phyloP scores from a whole-genome alignment of 805 yeast genomes.

The Cyberlindnera nakhonratchasimensis region DNA sequence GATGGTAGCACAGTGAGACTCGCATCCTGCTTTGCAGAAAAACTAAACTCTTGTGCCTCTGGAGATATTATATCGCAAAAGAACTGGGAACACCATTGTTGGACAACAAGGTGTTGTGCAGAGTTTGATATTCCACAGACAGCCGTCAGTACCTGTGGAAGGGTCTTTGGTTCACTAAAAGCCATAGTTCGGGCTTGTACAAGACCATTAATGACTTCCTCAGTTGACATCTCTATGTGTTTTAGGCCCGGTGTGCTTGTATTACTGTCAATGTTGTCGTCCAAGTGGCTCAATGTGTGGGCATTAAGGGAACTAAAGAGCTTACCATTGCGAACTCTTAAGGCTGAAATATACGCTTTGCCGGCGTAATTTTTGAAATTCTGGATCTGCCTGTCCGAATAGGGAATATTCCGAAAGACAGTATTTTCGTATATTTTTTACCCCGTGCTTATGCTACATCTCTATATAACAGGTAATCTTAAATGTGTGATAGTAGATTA shows the following conservation, averaged over 20 bases:
- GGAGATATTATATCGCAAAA: conserved; percentile 21
- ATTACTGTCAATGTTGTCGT: too few species aligned
- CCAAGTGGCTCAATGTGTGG: too few species aligned
- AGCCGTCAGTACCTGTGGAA: conserved; percentile 17
- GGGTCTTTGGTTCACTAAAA: conserved; percentile 14
- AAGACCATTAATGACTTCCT: conserved; percentile 11
- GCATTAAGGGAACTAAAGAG: too few species aligned
- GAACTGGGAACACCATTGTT: conserved; percentile 28
- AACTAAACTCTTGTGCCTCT: conserved; percentile 10
- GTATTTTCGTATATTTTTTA: neutral
- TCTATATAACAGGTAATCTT: too few species aligned
- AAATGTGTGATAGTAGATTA: too few species aligned
- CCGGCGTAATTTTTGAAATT: too few species aligned
- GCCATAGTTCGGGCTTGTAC: conserved; percentile 20
- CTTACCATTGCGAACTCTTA: too few species aligned
- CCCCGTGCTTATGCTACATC: neutral
- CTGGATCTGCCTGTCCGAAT: too few species aligned
- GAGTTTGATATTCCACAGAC: conserved; percentile 18
- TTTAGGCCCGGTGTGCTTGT: too few species aligned
- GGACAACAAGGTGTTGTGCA: conserved; percentile 15
- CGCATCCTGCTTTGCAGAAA: conserved; percentile 20
- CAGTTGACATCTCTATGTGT: conserved; percentile 12
- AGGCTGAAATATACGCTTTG: too few species aligned
- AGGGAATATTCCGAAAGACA: neutral
- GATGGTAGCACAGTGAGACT: conserved; percentile 12